These are phyloP conservation scores for Teratosphaeria epicoccoides DNA, from an alignment of 2,329 filamentous ascomycete species.

Conservation along the genomic window DNA sequence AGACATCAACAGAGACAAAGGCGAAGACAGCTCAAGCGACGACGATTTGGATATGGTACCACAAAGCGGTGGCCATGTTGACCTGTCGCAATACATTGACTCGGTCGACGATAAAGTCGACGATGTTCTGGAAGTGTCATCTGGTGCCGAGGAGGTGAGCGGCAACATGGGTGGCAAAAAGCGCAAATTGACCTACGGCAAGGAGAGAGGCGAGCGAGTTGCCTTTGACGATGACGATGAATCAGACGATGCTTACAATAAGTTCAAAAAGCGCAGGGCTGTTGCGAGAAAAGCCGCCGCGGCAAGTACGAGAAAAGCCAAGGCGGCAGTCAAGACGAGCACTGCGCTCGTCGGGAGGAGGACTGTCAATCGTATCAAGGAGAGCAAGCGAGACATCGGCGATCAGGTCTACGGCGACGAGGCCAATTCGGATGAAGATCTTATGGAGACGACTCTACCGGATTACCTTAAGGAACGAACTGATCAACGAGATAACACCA, in stretches of 20 bases:
- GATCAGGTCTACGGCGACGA: conserved; percentile 20
- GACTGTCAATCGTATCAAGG: conserved; percentile 6
- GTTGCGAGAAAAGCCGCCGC: conserved; percentile 43
- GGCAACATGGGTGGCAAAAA: conserved; percentile 2
- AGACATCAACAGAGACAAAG: conserved; percentile 10
- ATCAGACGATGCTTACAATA: conserved; percentile 46
- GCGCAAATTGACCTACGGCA: conserved; percentile 2
- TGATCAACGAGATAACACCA: conserved; percentile 54
- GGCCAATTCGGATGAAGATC: conserved; percentile 38
- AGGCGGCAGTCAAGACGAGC: conserved; percentile 32
- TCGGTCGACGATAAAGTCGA: conserved; percentile 3
- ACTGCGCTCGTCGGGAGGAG: conserved; percentile 28
- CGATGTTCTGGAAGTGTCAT: conserved; percentile 9
- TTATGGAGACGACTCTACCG: conserved; percentile 53
- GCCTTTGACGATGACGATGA: conserved; percentile 42
- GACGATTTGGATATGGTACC: conserved; percentile 9
- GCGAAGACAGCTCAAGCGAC: conserved; percentile 11
- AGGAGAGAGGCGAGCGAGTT: conserved; percentile 10
- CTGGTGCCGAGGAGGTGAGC: conserved; percentile 4
- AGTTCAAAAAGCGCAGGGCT: conserved; percentile 52
- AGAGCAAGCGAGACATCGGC: conserved; percentile 4
- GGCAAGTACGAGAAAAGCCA: conserved; percentile 39
- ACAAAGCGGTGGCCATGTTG: conserved; percentile 5
- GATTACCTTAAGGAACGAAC: conserved; percentile 63
- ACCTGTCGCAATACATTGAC: conserved; percentile 14